Base-by-base conservation (phyloP, 805 yeast genomes). In the Nakazawaea populi region DNA sequence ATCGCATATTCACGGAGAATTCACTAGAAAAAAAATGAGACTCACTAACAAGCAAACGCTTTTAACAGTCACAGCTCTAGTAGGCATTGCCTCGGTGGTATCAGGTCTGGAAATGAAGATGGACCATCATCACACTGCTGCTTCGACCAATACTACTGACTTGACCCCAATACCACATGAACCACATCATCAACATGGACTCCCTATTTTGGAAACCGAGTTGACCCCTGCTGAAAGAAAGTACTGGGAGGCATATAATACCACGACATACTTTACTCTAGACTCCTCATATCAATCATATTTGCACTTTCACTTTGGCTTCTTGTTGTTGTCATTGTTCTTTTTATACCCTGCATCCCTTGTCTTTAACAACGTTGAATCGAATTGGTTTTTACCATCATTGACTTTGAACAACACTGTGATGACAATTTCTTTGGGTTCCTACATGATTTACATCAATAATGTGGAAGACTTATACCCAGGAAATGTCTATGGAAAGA, bases 231-330 rank as follows among this genome's bases (percentile, higher is more conserved):
- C 82, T 43, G 96, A 90, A 65, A 70, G 81, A 50, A 63, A 74
- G 30, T 91, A 77, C 66, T 91, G 97, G 97, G 82, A 81, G 46
- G 63, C 67, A 29, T 91, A 90, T 67, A 82, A 87, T 60, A 81
- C 95, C 11, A 85, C 92, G 1, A 83, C 89, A 3, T 90, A 76
- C 64, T 82, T 88, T 68, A 82, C 79, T 6, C 61, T 78, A 10
- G 75, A 74, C 0, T 58, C 76, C 2, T 74, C 80, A 4, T 74
- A 75, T 56, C 76, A 80, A 51, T 52, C 72, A 11, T 75, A 83
- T 1, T 68, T 90, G 31, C 72, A 72, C 55, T 58, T 72, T 40
- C 97, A 90, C 60, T 67, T 82, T 8, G 57, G 63, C 2, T 63
- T 79, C 4, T 62, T 79, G 11, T 47, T 72, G 2, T 8, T 71